Conservation (phyloP, 176 grass and related monocot genomes). For the Saccharum officinarum region DNA sequence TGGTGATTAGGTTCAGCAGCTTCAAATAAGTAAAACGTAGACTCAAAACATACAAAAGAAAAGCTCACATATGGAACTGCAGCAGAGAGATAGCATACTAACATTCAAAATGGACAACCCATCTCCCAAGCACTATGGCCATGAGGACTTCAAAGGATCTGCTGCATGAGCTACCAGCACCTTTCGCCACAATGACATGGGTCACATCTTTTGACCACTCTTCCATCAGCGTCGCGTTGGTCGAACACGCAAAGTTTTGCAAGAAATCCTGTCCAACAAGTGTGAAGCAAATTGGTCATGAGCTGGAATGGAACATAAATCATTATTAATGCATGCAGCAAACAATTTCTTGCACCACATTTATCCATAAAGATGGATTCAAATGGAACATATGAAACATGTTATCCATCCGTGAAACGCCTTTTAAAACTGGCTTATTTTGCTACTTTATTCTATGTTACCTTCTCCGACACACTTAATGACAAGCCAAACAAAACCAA, state of each 20-base stretch:
- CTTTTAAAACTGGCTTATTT: not conserved
- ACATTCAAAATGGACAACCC: constrained; percentile 44
- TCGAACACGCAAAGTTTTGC: constrained; percentile 36
- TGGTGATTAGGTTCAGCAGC: not conserved
- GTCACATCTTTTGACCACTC: constrained; percentile 48
- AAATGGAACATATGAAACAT: not conserved
- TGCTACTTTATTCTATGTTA: constrained; percentile 13
- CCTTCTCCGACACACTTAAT: constrained; percentile 47
- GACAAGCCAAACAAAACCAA: constrained; percentile 37
- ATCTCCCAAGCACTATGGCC: constrained; percentile 43
- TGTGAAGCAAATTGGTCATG: not conserved
- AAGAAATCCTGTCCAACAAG: constrained; percentile 32
- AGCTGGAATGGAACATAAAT: not conserved
- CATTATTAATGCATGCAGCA: constrained; percentile 22
- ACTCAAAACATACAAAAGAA: not conserved
- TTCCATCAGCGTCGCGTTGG: not conserved
- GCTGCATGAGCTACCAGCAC: not conserved
- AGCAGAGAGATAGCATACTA: constrained; percentile 12
- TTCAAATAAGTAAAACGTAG: not conserved
- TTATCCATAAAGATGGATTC: not conserved
- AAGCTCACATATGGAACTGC: not conserved
- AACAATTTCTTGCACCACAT: not conserved
- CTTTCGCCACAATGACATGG: constrained; percentile 48
- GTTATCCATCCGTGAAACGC: not conserved
- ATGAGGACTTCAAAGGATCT: constrained; percentile 48